These are phyloP conservation scores for Colletotrichum gigasporum DNA, from an alignment of 2,329 filamentous ascomycete species.

Conservation along the genomic window DNA sequence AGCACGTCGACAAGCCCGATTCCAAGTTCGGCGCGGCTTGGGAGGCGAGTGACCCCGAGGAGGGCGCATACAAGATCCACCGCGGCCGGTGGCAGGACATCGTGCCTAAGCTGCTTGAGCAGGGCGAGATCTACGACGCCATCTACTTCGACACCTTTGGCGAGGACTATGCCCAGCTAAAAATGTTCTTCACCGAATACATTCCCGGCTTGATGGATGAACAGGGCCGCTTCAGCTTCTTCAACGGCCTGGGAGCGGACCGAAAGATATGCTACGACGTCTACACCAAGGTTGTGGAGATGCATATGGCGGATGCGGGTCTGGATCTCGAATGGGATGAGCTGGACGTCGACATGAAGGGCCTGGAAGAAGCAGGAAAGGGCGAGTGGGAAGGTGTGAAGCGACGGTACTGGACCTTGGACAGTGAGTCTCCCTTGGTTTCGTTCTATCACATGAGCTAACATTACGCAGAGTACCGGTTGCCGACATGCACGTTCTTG, in stretches of 20 bases:
- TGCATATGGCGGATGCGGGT: slow-evolving; percentile 89
- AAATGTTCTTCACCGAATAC: slow-evolving; percentile 87
- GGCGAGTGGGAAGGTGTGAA: slow-evolving; percentile 90
- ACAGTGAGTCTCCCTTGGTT: slow-evolving; percentile 59
- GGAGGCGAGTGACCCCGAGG: slow-evolving; percentile 63
- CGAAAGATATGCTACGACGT: slow-evolving; percentile 95
- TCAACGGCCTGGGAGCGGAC: slow-evolving; percentile 93
- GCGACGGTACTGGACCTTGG: slow-evolving; percentile 89
- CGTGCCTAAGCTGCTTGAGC: slow-evolving; percentile 72
- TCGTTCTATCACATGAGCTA: not conserved
- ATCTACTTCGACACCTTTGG: slow-evolving; percentile 99
- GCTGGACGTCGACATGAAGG: slow-evolving; percentile 74
- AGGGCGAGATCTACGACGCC: slow-evolving; percentile 79
- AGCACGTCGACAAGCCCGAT: slow-evolving; percentile 62
- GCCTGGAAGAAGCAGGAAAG: slow-evolving; percentile 71
- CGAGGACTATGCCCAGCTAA: slow-evolving; percentile 88
- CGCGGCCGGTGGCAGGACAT: slow-evolving; percentile 85
- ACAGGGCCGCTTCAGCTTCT: slow-evolving; percentile 82
- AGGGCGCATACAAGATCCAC: slow-evolving; percentile 78
- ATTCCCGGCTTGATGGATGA: slow-evolving; percentile 81
- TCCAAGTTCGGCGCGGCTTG: slow-evolving; percentile 64
- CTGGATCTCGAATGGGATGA: slow-evolving; percentile 90
- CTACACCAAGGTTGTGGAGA: slow-evolving; percentile 90
- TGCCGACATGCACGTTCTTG: slow-evolving; percentile 80
- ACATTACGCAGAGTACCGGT: slow-evolving; percentile 67